Evolutionary conservation across 1,284 basidiomycete genomes (phyloP).

Genomic region (Cystobasidium sp.): DNA sequence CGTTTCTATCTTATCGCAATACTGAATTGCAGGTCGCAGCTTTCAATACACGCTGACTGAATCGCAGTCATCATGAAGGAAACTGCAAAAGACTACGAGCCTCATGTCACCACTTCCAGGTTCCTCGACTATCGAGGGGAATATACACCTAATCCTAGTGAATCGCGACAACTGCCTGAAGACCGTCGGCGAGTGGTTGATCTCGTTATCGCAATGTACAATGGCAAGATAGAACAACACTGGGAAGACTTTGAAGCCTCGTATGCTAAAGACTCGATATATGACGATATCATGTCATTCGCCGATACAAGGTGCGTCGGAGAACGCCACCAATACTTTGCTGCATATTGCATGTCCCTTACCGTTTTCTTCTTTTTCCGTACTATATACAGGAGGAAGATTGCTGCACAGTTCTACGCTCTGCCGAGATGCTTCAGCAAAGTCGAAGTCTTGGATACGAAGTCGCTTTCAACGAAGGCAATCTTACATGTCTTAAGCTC

Average conservation of each 20-base stretch:
- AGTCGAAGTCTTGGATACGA: constrained; percentile 30
- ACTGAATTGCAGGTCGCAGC: neutral
- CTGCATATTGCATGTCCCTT: neutral
- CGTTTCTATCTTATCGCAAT: too few species aligned
- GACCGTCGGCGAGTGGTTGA: constrained; percentile 38
- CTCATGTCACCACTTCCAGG: constrained; percentile 33
- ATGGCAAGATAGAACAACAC: constrained; percentile 26
- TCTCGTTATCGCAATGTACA: constrained; percentile 38
- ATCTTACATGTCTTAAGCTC: constrained; percentile 33
- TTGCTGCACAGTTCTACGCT: constrained; percentile 41
- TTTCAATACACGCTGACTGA: neutral
- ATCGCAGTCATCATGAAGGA: neutral
- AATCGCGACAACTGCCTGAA: constrained; percentile 2
- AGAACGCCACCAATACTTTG: neutral
- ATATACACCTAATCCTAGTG: constrained; percentile 20
- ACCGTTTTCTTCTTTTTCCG: neutral
- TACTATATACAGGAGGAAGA: constrained; percentile 10
- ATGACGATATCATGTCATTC: constrained; percentile 40
- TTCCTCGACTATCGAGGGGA: constrained; percentile 32
- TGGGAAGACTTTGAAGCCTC: constrained; percentile 21
- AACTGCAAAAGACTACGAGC: constrained; percentile 28
- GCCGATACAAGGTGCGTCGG: constrained; percentile 31
- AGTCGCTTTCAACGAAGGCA: constrained; percentile 18
- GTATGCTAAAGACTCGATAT: constrained; percentile 21
- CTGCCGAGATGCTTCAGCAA: constrained; percentile 36